Base-by-base conservation (phyloP, 176 grass and related monocot species). In the Triticum monococcum region DNA sequence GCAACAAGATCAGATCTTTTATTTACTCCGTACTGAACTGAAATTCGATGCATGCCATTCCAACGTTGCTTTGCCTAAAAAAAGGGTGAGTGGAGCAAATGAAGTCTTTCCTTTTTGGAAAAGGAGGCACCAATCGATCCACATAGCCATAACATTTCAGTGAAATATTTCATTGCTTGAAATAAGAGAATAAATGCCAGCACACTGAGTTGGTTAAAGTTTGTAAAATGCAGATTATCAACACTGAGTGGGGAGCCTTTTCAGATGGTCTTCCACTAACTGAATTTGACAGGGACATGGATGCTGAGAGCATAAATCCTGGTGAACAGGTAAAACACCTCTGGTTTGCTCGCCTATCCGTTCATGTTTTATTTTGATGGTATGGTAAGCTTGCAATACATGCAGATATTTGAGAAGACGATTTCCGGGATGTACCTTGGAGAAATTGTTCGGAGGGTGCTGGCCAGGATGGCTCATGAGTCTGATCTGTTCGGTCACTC, bases 371-470 rank as follows among this genome's bases (percentile, higher is more conserved):
- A 9, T 62, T 64, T 14, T 37, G 2, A 24, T 23, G 16, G 50
- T 3, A 5, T 38, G n/a, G 6, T 85, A 2, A 56, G 17, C 31
- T 56, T 48, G 1, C 30, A 40, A 67, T 45, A 2, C 73, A 1
- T 16, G 11, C 68, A 95, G 93, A 95, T 95, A 86, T 95, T 88
- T 23, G 93, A 95, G 82, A 95, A 95, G 79, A 91, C 87, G 35
- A 95, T 95, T 64, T 95, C 93, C 2, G 90, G 93, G 64, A 92
- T 95, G 90, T 95, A 95, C 75, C 86, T 95, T 64, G 93, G 93
- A 67, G 93, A 95, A 75, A 35, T 95, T 50, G 72, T 92, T 14
- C 56, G 90, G 37, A 92, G 88, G 64, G 85, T 88, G 17, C 40
- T 95, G 8, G 60, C 88, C 45, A 95, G 59, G 76, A 83, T 92